Conservation (phyloP, 2,329 filamentous ascomycete genomes). For the Verticillium zaregamsianum region DNA sequence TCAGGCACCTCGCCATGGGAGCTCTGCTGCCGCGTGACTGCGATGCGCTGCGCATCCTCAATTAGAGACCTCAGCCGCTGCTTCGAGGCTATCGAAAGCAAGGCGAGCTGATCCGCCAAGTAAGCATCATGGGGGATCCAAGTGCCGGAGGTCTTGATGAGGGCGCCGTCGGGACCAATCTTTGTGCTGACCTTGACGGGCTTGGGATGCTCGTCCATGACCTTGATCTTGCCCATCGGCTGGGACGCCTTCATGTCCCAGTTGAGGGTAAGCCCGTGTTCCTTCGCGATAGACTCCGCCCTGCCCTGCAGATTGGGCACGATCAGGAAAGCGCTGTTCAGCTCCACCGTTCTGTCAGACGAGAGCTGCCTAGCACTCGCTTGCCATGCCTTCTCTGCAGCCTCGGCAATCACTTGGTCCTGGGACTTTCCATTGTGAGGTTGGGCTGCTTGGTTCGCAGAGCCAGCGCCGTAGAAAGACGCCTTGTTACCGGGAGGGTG, state of each 20-base stretch:
- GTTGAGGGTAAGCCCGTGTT: conserved; percentile 53
- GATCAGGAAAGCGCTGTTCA: conserved; percentile 69
- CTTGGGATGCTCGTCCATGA: conserved; percentile 43
- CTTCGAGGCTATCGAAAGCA: conserved; percentile 79
- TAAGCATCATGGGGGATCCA: conserved; percentile 73
- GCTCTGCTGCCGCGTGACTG: conserved; percentile 67
- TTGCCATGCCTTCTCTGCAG: conserved; percentile 61
- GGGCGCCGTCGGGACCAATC: conserved; percentile 56
- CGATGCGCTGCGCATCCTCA: conserved; percentile 70
- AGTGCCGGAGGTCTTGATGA: conserved; percentile 60
- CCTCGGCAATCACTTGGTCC: conserved; percentile 61
- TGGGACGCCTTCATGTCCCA: conserved; percentile 48
- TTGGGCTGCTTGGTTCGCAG: conserved; percentile 59
- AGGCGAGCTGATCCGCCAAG: conserved; percentile 75
- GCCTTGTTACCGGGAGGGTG: conserved; percentile 51
- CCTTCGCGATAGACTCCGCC: conserved; percentile 53
- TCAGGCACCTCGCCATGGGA: conserved; percentile 75
- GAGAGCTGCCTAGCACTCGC: conserved; percentile 60
- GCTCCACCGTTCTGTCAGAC: conserved; percentile 60
- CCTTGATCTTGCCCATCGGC: conserved; percentile 43
- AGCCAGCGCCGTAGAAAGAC: conserved; percentile 61
- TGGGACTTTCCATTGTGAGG: conserved; percentile 43
- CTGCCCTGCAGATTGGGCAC: conserved; percentile 58
- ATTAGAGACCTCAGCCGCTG: conserved; percentile 72
- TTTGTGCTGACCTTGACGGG: conserved; percentile 53